These are phyloP conservation scores for Clitoria ternatea DNA, from an alignment of 306 rosid genomes.

Conservation along the genomic window DNA sequence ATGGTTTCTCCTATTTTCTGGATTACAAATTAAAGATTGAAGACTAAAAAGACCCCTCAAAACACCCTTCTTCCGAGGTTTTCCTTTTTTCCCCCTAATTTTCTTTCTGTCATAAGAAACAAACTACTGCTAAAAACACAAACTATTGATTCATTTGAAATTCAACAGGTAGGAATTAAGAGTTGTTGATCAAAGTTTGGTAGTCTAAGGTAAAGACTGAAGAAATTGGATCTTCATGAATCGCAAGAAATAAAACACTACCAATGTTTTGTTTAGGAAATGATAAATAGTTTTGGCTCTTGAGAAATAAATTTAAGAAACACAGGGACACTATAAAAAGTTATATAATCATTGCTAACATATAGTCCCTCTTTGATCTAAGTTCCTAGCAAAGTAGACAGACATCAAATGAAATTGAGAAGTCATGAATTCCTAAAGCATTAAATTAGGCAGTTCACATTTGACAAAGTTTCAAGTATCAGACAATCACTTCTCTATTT, in stretches of 20 bases:
- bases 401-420: neutral
- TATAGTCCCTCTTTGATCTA: neutral
- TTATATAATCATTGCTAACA: neutral
- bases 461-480: neutral
- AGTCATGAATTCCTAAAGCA: neutral
- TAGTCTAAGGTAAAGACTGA: neutral
- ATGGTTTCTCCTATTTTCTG: neutral
- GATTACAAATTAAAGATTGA: neutral
- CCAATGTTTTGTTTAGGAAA: neutral
- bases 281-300: neutral
- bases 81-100: neutral
- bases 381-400: neutral
- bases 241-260: neutral
- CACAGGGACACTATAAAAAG: neutral
- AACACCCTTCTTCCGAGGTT: neutral
- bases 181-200: neutral
- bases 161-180: neutral
- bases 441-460: slow-evolving; percentile 9
- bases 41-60: neutral
- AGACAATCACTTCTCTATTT: neutral
- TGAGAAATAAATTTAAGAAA: neutral
- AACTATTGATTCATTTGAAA: neutral
- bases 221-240: slow-evolving; percentile 10
- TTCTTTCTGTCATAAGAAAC: neutral
- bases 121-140: too few relatives aligned